phyloP scores from a whole-genome alignment of 441 rosid species.

The Manihot esculenta region DNA sequence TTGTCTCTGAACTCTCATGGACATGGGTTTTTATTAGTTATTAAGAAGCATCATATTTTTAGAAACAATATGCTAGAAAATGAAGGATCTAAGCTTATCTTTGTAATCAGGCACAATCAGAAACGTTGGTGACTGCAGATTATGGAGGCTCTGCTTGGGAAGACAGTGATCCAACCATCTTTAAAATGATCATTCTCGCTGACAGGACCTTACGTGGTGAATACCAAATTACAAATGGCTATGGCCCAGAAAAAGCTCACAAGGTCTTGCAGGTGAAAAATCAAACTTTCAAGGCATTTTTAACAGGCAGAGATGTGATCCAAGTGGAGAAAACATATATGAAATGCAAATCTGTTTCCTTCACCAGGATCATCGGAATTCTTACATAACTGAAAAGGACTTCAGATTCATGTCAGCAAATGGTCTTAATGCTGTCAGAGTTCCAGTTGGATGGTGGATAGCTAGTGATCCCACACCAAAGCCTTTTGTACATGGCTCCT shows the following conservation, averaged over 20 bases:
- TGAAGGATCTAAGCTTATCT: neutral
- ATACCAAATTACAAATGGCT: slow-evolving; percentile 48
- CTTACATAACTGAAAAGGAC: slow-evolving; percentile 37
- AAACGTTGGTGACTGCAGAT: slow-evolving; percentile 33
- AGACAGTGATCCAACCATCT: slow-evolving; percentile 38
- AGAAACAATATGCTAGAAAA: neutral
- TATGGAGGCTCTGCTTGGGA: slow-evolving; percentile 37
- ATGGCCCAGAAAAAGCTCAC: slow-evolving; percentile 37
- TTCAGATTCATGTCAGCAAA: slow-evolving; percentile 35
- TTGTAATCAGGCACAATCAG: slow-evolving; percentile 29
- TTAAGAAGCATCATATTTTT: too few relatives aligned
- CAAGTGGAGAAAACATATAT: too few relatives aligned
- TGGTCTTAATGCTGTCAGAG: slow-evolving; percentile 34
- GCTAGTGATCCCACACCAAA: slow-evolving; percentile 33
- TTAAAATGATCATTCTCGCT: slow-evolving; percentile 23
- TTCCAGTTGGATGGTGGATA: slow-evolving; percentile 50
- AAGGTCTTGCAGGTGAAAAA: slow-evolving; percentile 32
- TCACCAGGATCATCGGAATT: slow-evolving; percentile 38
- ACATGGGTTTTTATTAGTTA: too few relatives aligned
- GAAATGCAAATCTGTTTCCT: neutral
- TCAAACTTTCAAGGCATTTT: neutral
- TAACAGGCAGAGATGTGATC: too few relatives aligned
- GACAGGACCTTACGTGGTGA: slow-evolving; percentile 27
- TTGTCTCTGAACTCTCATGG: too few relatives aligned
- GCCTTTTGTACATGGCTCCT: slow-evolving; percentile 45